A percentile compares a stretch with the other conserved stretches of the same genome.
Evolutionary conservation across 208 protist genomes (phyloP).

Genomic region (Giardia muris): DNA sequence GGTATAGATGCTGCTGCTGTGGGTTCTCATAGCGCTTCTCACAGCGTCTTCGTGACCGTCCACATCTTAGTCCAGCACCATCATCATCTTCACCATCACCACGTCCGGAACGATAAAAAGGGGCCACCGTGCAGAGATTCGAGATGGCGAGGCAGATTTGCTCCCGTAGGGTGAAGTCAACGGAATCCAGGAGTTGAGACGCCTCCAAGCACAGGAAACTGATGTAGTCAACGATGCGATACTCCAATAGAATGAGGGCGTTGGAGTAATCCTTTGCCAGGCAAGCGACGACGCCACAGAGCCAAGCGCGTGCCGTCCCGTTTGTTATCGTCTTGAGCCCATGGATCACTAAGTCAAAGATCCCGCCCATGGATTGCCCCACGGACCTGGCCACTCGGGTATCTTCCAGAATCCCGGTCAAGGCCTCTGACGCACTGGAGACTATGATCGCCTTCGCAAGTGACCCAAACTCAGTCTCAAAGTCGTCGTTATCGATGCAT

Average conservation of each 20-base stretch:
- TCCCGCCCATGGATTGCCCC: not conserved
- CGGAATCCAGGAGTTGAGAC: not conserved
- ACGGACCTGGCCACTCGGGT: not conserved
- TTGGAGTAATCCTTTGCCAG: not conserved
- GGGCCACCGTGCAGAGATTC: not conserved
- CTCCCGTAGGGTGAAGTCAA: not conserved
- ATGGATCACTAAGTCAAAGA: not conserved
- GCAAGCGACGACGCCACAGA: not conserved
- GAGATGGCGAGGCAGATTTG: not conserved
- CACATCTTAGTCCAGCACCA: not conserved
- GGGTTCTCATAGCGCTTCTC: too few species aligned
- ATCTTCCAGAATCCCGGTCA: not conserved
- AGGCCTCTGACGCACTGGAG: not conserved
- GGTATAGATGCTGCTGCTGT: not conserved
- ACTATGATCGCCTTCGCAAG: not conserved
- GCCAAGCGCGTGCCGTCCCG: not conserved
- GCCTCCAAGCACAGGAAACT: not conserved
- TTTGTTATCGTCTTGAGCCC: not conserved
- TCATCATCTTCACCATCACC: not conserved
- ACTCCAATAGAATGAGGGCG: not conserved
- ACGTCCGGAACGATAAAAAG: not conserved
- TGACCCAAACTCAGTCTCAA: not conserved
- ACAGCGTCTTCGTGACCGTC: not conserved
- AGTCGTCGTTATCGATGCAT: not conserved
- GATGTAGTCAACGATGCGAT: conserved; percentile 5